These are phyloP conservation scores for Aspergillus egyptiacus DNA, from an alignment of 495 filamentous ascomycete species.

Conservation along the genomic window DNA sequence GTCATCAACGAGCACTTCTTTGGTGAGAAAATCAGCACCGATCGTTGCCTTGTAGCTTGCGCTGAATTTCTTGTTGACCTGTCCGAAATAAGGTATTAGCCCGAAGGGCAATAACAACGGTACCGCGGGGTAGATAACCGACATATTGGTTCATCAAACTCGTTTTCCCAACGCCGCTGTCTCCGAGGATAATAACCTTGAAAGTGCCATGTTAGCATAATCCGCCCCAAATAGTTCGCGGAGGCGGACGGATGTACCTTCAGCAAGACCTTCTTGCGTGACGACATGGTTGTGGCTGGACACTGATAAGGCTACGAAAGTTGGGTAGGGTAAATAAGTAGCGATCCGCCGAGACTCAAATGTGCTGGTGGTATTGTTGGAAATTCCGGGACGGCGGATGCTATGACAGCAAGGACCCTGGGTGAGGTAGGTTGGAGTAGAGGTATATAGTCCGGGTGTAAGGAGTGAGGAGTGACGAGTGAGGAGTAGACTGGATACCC, in stretches of 20 bases:
- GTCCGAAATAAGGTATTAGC: slow-evolving; percentile 19
- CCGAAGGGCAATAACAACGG: background rate
- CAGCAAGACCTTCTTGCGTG: slow-evolving; percentile 92
- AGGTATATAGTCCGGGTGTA: no score
- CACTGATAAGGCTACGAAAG: slow-evolving; percentile 5
- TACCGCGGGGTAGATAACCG: slow-evolving; percentile 33
- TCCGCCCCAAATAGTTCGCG: background rate
- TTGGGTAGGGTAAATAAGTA: slow-evolving; percentile 6
- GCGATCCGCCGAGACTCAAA: background rate
- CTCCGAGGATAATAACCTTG: slow-evolving; percentile 96
- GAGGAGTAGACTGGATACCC: slow-evolving; percentile 29
- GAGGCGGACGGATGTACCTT: slow-evolving; percentile 56
- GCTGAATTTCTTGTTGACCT: slow-evolving; percentile 99
- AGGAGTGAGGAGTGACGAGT: slow-evolving; percentile 7
- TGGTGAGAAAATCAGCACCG: slow-evolving; percentile 96
- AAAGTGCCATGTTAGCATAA: slow-evolving; percentile 1
- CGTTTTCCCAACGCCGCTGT: slow-evolving; percentile 98
- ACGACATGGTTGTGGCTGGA: slow-evolving; percentile 58
- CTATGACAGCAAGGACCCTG: background rate
- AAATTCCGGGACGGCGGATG: background rate
- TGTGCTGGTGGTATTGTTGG: background rate
- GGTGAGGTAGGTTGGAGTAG: slow-evolving; percentile 6
- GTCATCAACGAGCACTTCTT: slow-evolving; percentile 96
- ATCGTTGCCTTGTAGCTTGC: slow-evolving; percentile 99
- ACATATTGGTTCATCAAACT: slow-evolving; percentile 99